Base-by-base conservation (phyloP, 306 rosid species). In the Glycine soja region DNA sequence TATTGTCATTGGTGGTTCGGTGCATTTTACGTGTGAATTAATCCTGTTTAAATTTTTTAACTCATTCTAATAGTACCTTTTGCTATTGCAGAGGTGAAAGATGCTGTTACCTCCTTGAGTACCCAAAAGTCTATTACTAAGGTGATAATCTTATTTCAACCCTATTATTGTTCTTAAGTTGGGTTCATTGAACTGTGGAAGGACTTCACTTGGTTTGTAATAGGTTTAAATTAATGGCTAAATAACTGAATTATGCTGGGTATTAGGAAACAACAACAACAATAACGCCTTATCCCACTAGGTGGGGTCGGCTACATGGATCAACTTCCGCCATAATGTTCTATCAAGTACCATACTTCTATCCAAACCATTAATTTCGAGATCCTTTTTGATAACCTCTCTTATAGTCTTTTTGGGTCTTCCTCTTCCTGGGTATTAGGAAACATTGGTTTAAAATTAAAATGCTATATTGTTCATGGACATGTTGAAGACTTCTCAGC, bases 21-120 rank as follows among this genome's bases (percentile, higher is more conserved):
- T 67, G 70, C 14, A 50, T 61, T 38, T 38, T 65, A 14, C 30
- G 4, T 77, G n/a, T 30, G 30, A 24, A 24, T 24, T 16, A 69
- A 47, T 63, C 50, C 59, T 72, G 78, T 11, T 70, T 24, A 10
- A 32, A 18, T 66, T 69, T 66, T 69, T 68, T 77, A 61, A 81
- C 57, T 24, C 30, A 24, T 24, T 24, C 30, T 24, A 24, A 24
- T 24, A 24, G 30, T 24, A 24, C 30, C 30, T 46, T 57, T 34
- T 74, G 80, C 63, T 78, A 53, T 66, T 88, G 92, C 92, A 92
- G 97, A 89, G 89, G 92, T 94, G 73, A 89, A 89, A 87, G 86
- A 88, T 45, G 19, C 75, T 7, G 88, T 88, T 71, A 34, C 93
- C 80, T 56, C 88, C 71, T 85, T 92, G 88, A 79, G 70, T 78